A percentile compares a stretch with the other conserved stretches of the same genome.
These are phyloP conservation scores for Prunus yedoensis DNA, from an alignment of 331 rosid genomes.

Conservation along the genomic window DNA sequence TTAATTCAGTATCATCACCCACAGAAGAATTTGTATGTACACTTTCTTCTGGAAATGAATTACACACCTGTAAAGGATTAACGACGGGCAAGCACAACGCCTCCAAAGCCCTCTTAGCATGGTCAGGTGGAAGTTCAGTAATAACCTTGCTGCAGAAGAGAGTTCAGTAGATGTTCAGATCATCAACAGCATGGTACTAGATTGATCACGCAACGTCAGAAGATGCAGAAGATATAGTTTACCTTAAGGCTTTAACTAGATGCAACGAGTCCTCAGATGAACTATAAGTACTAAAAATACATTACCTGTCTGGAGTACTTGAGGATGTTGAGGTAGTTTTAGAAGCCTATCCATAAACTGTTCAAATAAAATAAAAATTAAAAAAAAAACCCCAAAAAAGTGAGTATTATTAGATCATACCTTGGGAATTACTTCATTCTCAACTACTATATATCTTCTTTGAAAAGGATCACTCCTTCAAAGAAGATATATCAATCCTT, in stretches of 20 bases:
- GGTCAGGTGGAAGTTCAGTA: conserved; percentile 87
- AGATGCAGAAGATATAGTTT: conserved; percentile 11
- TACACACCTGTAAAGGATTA: conserved; percentile 81
- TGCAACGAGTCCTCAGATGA: conserved; percentile 82
- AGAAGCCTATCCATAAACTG: conserved; percentile 12
- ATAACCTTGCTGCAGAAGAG: conserved; percentile 69
- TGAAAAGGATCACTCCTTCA: neutral
- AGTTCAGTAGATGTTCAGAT: conserved; percentile 23
- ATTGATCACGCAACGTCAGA: conserved; percentile 26
- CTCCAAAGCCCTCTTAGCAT: conserved; percentile 87
- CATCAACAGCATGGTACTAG: conserved; percentile 13
- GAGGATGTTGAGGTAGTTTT: too few species aligned
- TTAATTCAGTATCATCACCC: conserved; percentile 12
- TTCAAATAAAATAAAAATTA: neutral
- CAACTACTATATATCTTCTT: neutral
- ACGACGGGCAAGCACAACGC: conserved; percentile 90
- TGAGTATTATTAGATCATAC: neutral
- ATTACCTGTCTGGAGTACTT: conserved; percentile 28
- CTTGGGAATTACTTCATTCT: neutral
- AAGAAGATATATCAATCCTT: neutral
- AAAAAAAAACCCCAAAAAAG: neutral
- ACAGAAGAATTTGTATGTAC: conserved; percentile 1
- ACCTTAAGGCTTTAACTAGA: too few species aligned
- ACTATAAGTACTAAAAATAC: neutral
- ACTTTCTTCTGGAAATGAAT: conserved; percentile 22